phyloP scores from a whole-genome alignment of 768 basidiomycete species.

The Paxillus ammoniavirescens region DNA sequence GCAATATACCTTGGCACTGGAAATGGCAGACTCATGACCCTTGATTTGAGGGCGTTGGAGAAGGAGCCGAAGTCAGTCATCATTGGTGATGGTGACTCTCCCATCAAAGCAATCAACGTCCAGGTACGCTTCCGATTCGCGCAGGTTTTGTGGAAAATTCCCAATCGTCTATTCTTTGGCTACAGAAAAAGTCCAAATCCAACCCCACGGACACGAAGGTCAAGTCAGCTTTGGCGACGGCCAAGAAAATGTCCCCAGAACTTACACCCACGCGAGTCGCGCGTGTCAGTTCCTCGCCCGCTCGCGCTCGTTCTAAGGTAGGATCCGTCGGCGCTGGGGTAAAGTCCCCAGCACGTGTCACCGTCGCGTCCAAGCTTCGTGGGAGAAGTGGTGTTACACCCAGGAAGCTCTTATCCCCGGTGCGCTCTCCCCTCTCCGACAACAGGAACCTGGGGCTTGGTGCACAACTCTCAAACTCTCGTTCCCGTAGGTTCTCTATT shows the following conservation, averaged over 20 bases:
- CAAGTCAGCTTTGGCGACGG: conserved; percentile 10
- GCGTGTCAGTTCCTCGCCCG: conserved; percentile 8
- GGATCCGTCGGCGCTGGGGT: conserved; percentile 3
- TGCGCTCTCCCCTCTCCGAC: conserved; percentile 24
- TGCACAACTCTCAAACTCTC: conserved; percentile 9
- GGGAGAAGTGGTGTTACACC: conserved; percentile 20
- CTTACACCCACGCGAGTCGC: neutral
- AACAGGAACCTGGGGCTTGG: conserved; percentile 15
- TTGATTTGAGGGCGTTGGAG: conserved; percentile 66
- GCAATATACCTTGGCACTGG: conserved; percentile 65
- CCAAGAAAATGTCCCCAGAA: conserved; percentile 5
- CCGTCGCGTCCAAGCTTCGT: conserved; percentile 17
- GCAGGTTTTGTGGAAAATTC: neutral
- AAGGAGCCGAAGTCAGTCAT: conserved; percentile 56
- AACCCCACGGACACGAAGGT: conserved; percentile 4
- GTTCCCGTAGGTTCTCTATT: conserved; percentile 20
- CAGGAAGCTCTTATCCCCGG: conserved; percentile 19
- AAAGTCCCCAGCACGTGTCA: conserved; percentile 22
- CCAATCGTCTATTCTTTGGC: neutral
- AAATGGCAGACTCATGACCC: conserved; percentile 57
- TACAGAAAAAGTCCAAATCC: conserved; percentile 19
- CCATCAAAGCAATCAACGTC: conserved; percentile 53
- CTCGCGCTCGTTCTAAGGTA: conserved; percentile 3
- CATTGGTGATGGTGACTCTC: conserved; percentile 46
- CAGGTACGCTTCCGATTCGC: conserved; percentile 42